A percentile compares a stretch with the other conserved stretches of the same genome.
Evolutionary conservation across 176 grass and related monocot genomes (phyloP).

Genomic region (Stipa capillata): DNA sequence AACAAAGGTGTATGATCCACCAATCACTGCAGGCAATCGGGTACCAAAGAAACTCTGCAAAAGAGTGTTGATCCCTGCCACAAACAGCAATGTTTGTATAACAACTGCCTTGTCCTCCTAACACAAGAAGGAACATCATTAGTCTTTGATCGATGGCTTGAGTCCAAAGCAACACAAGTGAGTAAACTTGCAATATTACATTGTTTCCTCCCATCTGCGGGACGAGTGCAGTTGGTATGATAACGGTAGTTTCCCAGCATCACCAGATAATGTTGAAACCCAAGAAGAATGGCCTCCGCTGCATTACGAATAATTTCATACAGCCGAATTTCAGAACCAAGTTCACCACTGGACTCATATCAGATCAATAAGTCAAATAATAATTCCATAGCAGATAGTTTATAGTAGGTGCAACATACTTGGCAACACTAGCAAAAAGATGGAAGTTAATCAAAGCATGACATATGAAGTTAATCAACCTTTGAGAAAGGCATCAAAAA

Average conservation of each 20-base stretch:
- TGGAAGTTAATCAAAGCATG: neutral
- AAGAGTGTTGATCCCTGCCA: slow-evolving; percentile 89
- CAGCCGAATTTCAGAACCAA: neutral
- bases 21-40: slow-evolving; percentile 84
- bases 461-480: neutral
- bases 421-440: neutral
- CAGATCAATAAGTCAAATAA: neutral
- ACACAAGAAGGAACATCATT: neutral
- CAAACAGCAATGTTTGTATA: slow-evolving; percentile 86
- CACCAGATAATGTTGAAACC: slow-evolving; percentile 96
- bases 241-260: slow-evolving; percentile 97
- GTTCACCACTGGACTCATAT: neutral
- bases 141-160: neutral
- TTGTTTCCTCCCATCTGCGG: slow-evolving; percentile 99
- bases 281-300: slow-evolving; percentile 97
- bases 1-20: slow-evolving; percentile 90
- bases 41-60: slow-evolving; percentile 95
- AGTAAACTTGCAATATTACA: slow-evolving; percentile 37
- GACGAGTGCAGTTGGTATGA: slow-evolving; percentile 97
- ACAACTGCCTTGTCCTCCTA: slow-evolving; percentile 96
- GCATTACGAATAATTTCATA: slow-evolving; percentile 24
- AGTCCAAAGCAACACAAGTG: neutral
- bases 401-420: neutral
- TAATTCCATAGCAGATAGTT: neutral
- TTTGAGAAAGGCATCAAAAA: neutral